phyloP scores from a whole-genome alignment of 1,284 basidiomycete species.

The Somion occarium region DNA sequence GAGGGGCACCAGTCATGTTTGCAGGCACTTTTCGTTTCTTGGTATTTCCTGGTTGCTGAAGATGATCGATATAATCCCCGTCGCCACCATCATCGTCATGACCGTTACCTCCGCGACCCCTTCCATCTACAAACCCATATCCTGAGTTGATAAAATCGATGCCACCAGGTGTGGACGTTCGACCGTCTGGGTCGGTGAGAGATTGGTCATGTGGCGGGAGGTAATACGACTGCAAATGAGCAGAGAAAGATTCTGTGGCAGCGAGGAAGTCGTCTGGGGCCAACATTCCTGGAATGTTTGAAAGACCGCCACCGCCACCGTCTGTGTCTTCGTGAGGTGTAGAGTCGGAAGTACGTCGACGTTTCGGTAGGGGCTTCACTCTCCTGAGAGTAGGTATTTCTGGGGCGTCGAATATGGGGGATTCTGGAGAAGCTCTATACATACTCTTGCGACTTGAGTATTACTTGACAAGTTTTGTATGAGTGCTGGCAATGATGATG shows the following conservation, averaged over 20 bases:
- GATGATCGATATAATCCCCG: slow-evolving; percentile 59
- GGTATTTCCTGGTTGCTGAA: slow-evolving; percentile 73
- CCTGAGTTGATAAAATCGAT: slow-evolving; percentile 20
- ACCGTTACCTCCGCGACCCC: slow-evolving; percentile 19
- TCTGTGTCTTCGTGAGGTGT: slow-evolving; percentile 3
- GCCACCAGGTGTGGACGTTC: slow-evolving; percentile 12
- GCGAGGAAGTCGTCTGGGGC: slow-evolving; percentile 45
- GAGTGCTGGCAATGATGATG: background rate
- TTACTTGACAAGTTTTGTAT: background rate
- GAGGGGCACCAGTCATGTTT: slow-evolving; percentile 36
- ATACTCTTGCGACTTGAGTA: slow-evolving; percentile 17
- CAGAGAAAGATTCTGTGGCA: slow-evolving; percentile 44
- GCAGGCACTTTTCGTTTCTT: slow-evolving; percentile 81
- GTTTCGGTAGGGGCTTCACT: slow-evolving; percentile 73
- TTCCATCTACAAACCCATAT: slow-evolving; percentile 7
- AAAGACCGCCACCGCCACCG: background rate
- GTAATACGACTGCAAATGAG: slow-evolving; percentile 54
- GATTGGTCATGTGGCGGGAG: background rate
- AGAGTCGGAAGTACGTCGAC: slow-evolving; percentile 45
- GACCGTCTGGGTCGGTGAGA: slow-evolving; percentile 9
- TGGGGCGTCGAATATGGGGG: slow-evolving; percentile 56
- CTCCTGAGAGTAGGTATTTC: slow-evolving; percentile 57
- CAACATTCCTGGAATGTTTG: slow-evolving; percentile 1
- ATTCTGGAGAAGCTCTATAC: slow-evolving; percentile 39
- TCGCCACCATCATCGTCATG: slow-evolving; percentile 48